phyloP scores from a whole-genome alignment of 176 grass and related monocot genomes.

The Aegilops bicornis region DNA sequence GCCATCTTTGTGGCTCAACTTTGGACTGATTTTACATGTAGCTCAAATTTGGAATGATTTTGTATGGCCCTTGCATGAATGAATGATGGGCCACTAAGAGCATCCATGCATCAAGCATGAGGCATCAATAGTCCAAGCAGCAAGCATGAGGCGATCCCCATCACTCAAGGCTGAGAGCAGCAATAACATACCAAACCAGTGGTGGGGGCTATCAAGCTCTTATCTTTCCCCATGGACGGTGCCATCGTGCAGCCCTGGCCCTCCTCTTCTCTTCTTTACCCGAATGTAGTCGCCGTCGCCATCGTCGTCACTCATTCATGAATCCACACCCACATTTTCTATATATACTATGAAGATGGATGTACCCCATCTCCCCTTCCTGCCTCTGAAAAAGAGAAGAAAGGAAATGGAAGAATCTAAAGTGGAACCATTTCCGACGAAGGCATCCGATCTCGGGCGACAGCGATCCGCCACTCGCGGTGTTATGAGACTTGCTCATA shows the following conservation, averaged over 20 bases:
- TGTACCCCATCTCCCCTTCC: not conserved
- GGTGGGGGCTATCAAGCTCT: constrained; percentile 6
- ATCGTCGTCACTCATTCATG: not conserved
- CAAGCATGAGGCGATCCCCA: no score
- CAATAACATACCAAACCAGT: not conserved
- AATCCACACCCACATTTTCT: not conserved
- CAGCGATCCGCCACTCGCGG: not conserved
- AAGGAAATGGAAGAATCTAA: not conserved
- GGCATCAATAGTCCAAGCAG: no score
- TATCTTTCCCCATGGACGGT: constrained; percentile 43
- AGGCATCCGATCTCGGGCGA: not conserved
- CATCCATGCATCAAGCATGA: no score
- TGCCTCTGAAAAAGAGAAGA: not conserved
- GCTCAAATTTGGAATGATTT: not conserved
- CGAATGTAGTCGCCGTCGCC: not conserved
- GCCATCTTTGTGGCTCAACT: not conserved
- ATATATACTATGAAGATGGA: not conserved
- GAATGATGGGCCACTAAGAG: not conserved
- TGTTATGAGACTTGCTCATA: not conserved
- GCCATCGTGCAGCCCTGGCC: constrained; percentile 31
- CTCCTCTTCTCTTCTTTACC: constrained; percentile 1
- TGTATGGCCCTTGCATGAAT: not conserved
- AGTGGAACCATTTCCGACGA: not conserved
- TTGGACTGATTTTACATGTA: not conserved
- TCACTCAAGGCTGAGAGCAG: no score